Base-by-base conservation (phyloP, 306 rosid species). In the Rosa chinensis region DNA sequence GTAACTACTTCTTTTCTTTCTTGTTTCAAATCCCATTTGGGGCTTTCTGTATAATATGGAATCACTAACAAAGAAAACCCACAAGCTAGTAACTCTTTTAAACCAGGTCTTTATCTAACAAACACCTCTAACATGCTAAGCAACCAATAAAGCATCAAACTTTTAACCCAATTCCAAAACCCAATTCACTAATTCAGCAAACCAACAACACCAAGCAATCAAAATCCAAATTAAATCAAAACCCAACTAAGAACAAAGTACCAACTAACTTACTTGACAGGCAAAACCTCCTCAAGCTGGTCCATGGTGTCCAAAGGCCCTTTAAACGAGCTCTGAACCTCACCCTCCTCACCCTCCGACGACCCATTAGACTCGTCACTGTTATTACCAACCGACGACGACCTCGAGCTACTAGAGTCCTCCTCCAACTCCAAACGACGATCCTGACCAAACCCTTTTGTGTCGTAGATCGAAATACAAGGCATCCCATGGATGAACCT, bases 251-350 rank as follows among this genome's bases (percentile, higher is more conserved):
- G 59, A 2, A 77, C 73, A 81, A 74, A 67, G 13, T 12, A 50
- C 5, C 25, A 55, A 83, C 4, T 37, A 45, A 79, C 93, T 50
- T 77, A 92, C 96, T 90, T 92, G 82, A 84, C 71, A 0, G 96
- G 97, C n/a, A 92, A 89, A 79, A 80, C 96, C 18, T 88, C 82
- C 79, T 87, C 91, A 12, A 92, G 85, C 84, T 76, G 90, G 40
- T 86, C 86, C 44, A 92, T 80, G 76, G 89, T 84, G 72, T 89
- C 97, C 81, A 92, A 75, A 12, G 93, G 89, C 20, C 90, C 90
- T 82, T 89, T 90, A 70, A 72, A 80, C 10, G 86, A 84, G 88
- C 89, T 90, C 85, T 85, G 89, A 40, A 79, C 86, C 88, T 88
- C 91, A 58, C 32, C 70, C 28, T 86, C 90, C 50, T 89, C 97